Evolutionary conservation across 305 asterid species (phyloP).

Genomic region (Lippia alba): DNA sequence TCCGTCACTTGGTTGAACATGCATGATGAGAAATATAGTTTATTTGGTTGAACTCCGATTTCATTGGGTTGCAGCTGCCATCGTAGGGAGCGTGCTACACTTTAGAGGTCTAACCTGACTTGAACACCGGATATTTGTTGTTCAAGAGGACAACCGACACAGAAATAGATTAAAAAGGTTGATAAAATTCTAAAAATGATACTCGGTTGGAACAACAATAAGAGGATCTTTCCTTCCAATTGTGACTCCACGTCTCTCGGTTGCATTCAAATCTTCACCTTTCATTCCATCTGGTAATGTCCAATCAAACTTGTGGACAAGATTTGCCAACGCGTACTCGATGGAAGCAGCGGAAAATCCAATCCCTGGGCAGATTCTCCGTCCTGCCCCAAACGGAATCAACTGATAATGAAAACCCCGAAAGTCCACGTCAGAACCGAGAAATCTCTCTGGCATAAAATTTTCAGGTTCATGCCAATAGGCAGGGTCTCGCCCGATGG

Average conservation of each 20-base stretch:
- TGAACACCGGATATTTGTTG: too few relatives aligned
- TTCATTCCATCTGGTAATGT: conserved; percentile 24
- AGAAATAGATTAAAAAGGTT: too few relatives aligned
- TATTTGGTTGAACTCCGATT: too few relatives aligned
- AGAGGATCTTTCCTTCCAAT: conserved; percentile 41
- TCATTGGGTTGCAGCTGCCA: too few relatives aligned
- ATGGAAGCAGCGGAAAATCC: conserved; percentile 1
- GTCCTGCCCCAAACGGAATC: conserved; percentile 38
- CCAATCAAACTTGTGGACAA: conserved; percentile 30
- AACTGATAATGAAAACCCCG: conserved; percentile 25
- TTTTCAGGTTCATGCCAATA: conserved; percentile 35
- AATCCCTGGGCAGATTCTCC: conserved; percentile 37
- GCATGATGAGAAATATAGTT: too few relatives aligned
- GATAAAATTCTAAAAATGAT: background rate
- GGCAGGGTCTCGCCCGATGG: conserved; percentile 27
- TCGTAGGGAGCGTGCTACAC: too few relatives aligned
- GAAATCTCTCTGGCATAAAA: conserved; percentile 39
- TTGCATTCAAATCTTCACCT: conserved; percentile 28
- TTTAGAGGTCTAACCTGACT: too few relatives aligned
- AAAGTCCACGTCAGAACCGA: conserved; percentile 13
- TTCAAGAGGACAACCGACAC: too few relatives aligned
- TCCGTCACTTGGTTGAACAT: too few relatives aligned
- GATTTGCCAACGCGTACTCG: conserved; percentile 25
- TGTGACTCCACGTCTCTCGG: conserved; percentile 44
- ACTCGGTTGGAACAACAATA: conserved; percentile 20